Evolutionary conservation across 345 rosid species (phyloP).

Genomic region (Rhodamnia rubescens): DNA sequence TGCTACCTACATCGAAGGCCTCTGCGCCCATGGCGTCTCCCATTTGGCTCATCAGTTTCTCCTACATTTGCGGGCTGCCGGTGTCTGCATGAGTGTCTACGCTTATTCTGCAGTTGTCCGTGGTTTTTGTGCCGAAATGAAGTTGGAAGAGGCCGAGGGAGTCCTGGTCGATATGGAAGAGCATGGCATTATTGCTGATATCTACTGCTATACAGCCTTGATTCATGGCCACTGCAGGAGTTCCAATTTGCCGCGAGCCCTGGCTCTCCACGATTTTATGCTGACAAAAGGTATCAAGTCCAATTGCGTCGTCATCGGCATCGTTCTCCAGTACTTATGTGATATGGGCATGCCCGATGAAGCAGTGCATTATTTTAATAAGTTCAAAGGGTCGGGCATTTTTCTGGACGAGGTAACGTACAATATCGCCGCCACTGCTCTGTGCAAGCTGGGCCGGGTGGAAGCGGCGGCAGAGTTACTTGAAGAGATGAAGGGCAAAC

Average conservation of each 20-base stretch:
- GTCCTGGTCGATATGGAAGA: conserved; percentile 38
- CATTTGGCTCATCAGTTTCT: conserved; percentile 32
- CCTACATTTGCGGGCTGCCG: conserved; percentile 2
- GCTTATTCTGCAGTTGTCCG: conserved; percentile 36
- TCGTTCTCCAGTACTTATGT: conserved; percentile 49
- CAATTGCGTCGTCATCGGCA: conserved; percentile 43
- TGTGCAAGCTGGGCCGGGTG: conserved; percentile 49
- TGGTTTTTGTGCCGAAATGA: conserved; percentile 53
- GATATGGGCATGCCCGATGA: conserved; percentile 22
- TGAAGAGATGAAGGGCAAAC: conserved; percentile 42
- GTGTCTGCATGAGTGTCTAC: conserved; percentile 20
- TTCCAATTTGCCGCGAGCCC: conserved; percentile 32
- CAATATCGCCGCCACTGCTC: conserved; percentile 36
- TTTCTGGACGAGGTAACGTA: conserved; percentile 53
- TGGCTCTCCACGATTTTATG: conserved; percentile 33
- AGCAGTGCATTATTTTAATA: conserved; percentile 24
- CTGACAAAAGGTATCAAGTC: conserved; percentile 33
- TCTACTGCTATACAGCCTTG: conserved; percentile 23
- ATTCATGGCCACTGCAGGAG: conserved; percentile 36
- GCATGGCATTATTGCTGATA: conserved; percentile 33
- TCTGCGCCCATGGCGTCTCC: conserved; percentile 34
- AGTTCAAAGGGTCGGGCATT: conserved; percentile 22
- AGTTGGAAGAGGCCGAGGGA: conserved; percentile 37
- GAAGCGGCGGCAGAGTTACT: conserved; percentile 43
- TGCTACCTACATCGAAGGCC: conserved; percentile 51